Evolutionary conservation across 208 protist genomes (phyloP).

Genomic region (Borovskyia barvae): DNA sequence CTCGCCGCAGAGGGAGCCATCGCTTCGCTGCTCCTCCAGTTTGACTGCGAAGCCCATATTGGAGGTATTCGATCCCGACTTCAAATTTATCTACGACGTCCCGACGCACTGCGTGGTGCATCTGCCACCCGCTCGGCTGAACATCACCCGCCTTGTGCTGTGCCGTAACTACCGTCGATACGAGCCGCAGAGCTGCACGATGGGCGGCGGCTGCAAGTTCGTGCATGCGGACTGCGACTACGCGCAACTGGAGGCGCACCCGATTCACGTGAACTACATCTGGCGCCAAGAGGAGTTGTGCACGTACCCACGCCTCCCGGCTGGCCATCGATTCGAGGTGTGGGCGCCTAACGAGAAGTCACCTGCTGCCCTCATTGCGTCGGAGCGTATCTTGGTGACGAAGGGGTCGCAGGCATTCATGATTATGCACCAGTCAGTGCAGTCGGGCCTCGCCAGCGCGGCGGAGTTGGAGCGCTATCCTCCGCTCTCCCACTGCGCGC

Average conservation of each 20-base stretch:
- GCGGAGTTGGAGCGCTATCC: conserved; percentile 29
- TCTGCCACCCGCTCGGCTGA: conserved; percentile 62
- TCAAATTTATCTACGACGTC: conserved; percentile 62
- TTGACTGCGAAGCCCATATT: conserved; percentile 4
- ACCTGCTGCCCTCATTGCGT: conserved; percentile 42
- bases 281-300: conserved; percentile 59
- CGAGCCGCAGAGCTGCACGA: conserved; percentile 50
- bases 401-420: conserved; percentile 22
- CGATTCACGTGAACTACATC: conserved; percentile 85
- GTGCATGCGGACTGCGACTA: conserved; percentile 71
- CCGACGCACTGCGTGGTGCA: conserved; percentile 51
- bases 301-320: conserved; percentile 66
- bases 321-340: conserved; percentile 6
- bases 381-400: conserved; percentile 59
- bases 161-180: conserved; percentile 69
- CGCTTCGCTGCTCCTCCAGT: conserved; percentile 1
- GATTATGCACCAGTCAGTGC: neutral
- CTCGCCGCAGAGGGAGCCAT: too few relatives aligned
- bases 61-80: conserved; percentile 70
- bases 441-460: conserved; percentile 10
- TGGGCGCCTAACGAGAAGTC: conserved; percentile 61
- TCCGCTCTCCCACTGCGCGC: conserved; percentile 75
- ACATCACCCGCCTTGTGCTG: conserved; percentile 82
- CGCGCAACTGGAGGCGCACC: conserved; percentile 39
- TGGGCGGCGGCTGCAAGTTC: conserved; percentile 76